Evolutionary conservation across 306 rosid species (phyloP).

Genomic region (Prunus davidiana): DNA sequence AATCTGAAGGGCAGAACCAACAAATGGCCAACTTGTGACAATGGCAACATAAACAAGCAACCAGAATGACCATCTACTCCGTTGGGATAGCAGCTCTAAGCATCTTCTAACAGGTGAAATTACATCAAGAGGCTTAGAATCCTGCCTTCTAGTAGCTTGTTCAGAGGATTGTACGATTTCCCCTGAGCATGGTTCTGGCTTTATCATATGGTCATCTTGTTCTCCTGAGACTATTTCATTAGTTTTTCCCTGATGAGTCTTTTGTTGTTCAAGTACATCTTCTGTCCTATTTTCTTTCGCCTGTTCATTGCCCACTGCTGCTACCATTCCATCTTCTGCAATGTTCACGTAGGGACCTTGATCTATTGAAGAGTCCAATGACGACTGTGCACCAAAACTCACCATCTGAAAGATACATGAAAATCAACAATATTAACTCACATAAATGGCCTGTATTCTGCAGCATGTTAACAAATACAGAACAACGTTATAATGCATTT

Average conservation of each 20-base stretch:
- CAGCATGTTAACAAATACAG: background rate
- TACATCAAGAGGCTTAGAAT: constrained; percentile 29
- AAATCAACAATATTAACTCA: constrained; percentile 25
- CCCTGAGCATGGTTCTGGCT: constrained; percentile 22
- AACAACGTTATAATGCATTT: background rate
- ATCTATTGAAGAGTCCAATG: constrained; percentile 53
- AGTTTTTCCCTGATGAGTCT: constrained; percentile 16
- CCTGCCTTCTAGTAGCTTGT: constrained; percentile 15
- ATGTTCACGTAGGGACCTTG: constrained; percentile 81
- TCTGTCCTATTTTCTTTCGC: constrained; percentile 26
- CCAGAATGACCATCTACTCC: constrained; percentile 60
- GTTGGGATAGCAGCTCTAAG: constrained; percentile 46
- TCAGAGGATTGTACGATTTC: constrained; percentile 14
- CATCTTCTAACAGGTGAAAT: constrained; percentile 45
- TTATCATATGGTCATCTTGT: constrained; percentile 25
- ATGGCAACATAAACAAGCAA: constrained; percentile 76
- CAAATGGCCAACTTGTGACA: constrained; percentile 78
- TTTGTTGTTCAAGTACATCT: constrained; percentile 34
- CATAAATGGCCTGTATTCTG: constrained; percentile 13
- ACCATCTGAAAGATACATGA: constrained; percentile 34
- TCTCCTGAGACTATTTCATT: constrained; percentile 27
- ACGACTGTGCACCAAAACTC: constrained; percentile 37
- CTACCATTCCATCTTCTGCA: constrained; percentile 78
- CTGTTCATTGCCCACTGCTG: constrained; percentile 57
- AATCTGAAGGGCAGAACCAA: constrained; percentile 61